phyloP scores from a whole-genome alignment of 108 stramenopile genomes.

The Aurantiochytrium sp. region DNA sequence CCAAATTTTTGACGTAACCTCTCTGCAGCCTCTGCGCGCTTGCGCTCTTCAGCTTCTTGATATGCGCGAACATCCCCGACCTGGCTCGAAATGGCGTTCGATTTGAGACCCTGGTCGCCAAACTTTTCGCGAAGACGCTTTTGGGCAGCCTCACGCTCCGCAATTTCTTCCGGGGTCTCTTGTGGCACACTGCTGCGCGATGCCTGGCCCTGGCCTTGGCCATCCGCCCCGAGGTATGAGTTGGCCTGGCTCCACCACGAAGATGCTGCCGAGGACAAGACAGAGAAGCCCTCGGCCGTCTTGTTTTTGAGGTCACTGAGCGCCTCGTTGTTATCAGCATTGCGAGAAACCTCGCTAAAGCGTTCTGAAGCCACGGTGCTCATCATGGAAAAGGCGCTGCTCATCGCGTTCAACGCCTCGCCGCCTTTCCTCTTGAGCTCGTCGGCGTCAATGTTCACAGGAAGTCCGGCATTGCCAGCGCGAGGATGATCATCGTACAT shows the following conservation, averaged over 20 bases:
- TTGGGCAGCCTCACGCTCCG: not conserved
- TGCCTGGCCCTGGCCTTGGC: too few species aligned
- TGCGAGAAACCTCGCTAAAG: not conserved
- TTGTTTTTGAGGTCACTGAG: not conserved
- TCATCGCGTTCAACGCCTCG: not conserved
- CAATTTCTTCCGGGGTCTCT: not conserved
- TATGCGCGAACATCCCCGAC: not conserved
- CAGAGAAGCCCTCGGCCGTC: not conserved
- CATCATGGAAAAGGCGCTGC: not conserved
- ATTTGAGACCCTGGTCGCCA: not conserved
- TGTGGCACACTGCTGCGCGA: not conserved
- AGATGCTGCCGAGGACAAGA: not conserved
- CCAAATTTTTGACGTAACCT: not conserved
- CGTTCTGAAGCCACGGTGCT: not conserved
- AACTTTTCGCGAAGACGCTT: not conserved
- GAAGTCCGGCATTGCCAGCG: not conserved
- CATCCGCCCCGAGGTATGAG: not conserved
- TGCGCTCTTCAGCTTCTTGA: not conserved
- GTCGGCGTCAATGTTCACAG: not conserved
- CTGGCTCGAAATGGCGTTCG: not conserved
- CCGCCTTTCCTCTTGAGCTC: not conserved
- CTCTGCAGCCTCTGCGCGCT: not conserved
- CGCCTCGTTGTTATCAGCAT: not conserved
- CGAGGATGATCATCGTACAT: not conserved
- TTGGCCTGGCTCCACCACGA: not conserved